A percentile compares a stretch with the other conserved stretches of the same genome.
These are phyloP conservation scores for Epithemia pelagica DNA, from an alignment of 108 stramenopile species.

Conservation along the genomic window DNA sequence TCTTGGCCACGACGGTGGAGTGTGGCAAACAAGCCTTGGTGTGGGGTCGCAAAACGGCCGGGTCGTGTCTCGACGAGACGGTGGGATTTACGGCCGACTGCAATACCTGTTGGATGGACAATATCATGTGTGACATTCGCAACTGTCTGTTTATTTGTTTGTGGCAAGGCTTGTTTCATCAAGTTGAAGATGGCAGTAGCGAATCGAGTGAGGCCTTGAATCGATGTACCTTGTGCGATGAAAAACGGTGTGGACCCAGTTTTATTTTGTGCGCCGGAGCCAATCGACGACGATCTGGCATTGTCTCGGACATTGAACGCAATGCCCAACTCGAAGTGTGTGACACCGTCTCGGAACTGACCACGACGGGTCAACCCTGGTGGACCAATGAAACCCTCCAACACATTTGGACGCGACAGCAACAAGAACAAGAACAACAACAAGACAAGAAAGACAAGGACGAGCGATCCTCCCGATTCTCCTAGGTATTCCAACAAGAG, in stretches of 20 bases:
- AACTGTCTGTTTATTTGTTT: slow-evolving; percentile 24
- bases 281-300: slow-evolving; percentile 32
- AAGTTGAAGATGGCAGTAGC: slow-evolving; percentile 8
- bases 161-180: slow-evolving; percentile 16
- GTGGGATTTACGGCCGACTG: slow-evolving; percentile 25
- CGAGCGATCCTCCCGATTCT: too few species aligned
- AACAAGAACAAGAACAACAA: too few species aligned
- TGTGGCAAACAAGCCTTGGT: slow-evolving; percentile 22
- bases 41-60: slow-evolving; percentile 9
- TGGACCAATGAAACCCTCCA: background rate
- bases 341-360: background rate
- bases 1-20: slow-evolving; percentile 17
- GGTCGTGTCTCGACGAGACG: slow-evolving; percentile 15
- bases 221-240: slow-evolving; percentile 34
- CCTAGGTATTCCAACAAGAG: too few species aligned
- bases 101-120: slow-evolving; percentile 27
- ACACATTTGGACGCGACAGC: background rate
- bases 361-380: too few species aligned
- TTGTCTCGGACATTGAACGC: slow-evolving; percentile 33
- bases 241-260: slow-evolving; percentile 39
- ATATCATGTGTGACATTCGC: slow-evolving; percentile 25
- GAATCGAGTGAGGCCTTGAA: slow-evolving; percentile 14
- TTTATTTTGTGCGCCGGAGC: slow-evolving; percentile 39
- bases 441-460: too few species aligned
- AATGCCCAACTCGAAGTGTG: slow-evolving; percentile 7